Percentiles rank a stretch among this genome's conserved stretches.
Conservation (phyloP, 257 asterid species). For the Nicotiana attenuata region DNA sequence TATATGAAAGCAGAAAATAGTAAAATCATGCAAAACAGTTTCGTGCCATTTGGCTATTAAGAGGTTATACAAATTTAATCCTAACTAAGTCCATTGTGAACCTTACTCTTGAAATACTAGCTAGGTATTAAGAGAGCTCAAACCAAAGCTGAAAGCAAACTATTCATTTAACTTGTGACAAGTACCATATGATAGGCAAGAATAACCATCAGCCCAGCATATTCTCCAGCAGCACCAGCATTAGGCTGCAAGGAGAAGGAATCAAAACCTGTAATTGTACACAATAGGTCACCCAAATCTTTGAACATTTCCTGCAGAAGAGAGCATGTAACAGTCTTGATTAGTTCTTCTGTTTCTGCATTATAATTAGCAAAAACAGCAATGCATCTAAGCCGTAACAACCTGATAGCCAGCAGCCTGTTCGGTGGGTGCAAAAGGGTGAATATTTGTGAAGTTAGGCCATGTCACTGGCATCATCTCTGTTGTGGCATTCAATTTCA, state of each 20-base stretch:
- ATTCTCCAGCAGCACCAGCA: constrained; percentile 99
- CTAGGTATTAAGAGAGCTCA: background rate
- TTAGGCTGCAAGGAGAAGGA: constrained; percentile 98
- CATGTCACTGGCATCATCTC: constrained; percentile 99
- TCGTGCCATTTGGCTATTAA: background rate
- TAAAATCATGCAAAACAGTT: background rate
- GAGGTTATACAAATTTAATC: background rate
- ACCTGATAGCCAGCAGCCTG: constrained; percentile 96
- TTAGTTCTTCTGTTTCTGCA: background rate
- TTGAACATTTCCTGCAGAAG: constrained; percentile 86
- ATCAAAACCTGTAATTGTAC: constrained; percentile 92
- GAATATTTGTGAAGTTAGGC: constrained; percentile 79
- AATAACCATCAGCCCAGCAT: constrained; percentile 97
- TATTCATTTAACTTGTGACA: background rate
- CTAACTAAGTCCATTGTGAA: background rate
- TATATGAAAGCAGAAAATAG: background rate
- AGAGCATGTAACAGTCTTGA: constrained; percentile 8
- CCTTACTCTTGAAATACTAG: background rate
- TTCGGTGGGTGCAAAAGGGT: constrained; percentile 90
- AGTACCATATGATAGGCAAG: constrained; percentile 93
- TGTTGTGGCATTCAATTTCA: constrained; percentile 91
- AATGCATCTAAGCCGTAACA: constrained; percentile 1
- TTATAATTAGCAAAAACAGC: background rate
- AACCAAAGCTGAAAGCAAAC: background rate
- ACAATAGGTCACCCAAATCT: constrained; percentile 82